Percentiles rank a stretch among this genome's conserved stretches.
These are phyloP conservation scores for Primulina huaijiensis DNA, from an alignment of 257 asterid genomes.

Conservation along the genomic window DNA sequence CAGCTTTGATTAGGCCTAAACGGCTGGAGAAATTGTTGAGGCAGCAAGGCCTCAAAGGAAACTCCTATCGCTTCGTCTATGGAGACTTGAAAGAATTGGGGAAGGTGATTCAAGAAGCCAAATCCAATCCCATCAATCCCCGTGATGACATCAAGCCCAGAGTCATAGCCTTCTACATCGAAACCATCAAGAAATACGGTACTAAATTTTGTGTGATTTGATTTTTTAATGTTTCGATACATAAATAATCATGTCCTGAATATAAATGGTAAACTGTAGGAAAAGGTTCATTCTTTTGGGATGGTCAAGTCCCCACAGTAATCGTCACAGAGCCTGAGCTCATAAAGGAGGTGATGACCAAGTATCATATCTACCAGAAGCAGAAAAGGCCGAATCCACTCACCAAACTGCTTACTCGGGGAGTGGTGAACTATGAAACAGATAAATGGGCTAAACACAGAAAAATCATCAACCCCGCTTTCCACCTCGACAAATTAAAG, in stretches of 20 bases:
- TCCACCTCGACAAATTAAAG: slow-evolving; percentile 22
- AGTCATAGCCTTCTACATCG: neutral
- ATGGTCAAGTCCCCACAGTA: slow-evolving; percentile 27
- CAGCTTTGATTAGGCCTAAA: neutral
- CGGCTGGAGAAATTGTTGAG: neutral
- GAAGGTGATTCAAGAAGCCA: neutral
- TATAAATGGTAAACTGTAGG: no score
- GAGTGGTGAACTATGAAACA: slow-evolving; percentile 7
- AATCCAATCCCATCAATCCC: neutral
- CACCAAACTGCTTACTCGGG: neutral
- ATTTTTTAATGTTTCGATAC: no score
- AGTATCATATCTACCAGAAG: slow-evolving; percentile 25
- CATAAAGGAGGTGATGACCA: slow-evolving; percentile 30
- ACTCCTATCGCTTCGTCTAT: neutral
- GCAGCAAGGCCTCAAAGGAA: neutral
- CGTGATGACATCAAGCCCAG: neutral
- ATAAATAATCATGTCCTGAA: no score
- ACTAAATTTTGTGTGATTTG: no score
- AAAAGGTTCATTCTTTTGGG: slow-evolving; percentile 19
- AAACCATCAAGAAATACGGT: neutral
- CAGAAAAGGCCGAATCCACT: slow-evolving; percentile 17
- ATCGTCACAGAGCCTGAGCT: slow-evolving; percentile 30
- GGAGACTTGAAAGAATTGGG: neutral
- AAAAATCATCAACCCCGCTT: slow-evolving; percentile 22
- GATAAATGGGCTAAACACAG: slow-evolving; percentile 24